phyloP scores from a whole-genome alignment of 2,329 filamentous ascomycete species.

The Alternaria triticina region DNA sequence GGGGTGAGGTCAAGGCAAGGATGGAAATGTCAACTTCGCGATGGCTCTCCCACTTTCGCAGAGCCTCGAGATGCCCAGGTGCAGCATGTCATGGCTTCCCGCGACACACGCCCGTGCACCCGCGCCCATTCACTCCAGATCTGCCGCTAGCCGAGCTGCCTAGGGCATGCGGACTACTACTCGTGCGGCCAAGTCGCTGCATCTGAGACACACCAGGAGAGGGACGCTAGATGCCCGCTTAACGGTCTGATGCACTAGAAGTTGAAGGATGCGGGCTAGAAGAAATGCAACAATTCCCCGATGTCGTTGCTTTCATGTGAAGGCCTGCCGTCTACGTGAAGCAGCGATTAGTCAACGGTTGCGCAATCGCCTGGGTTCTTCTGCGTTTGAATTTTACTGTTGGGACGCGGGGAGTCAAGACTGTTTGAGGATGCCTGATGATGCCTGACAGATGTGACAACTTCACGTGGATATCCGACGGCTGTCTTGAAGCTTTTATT shows the following conservation, averaged over 20 bases:
- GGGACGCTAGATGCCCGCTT: slow-evolving; percentile 5
- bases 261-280: background rate
- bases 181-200: slow-evolving; percentile 12
- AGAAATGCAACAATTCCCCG: background rate
- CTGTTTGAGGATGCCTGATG: background rate
- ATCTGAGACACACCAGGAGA: slow-evolving; percentile 10
- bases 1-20: background rate
- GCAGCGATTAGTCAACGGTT: background rate
- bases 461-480: background rate
- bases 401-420: background rate
- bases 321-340: background rate
- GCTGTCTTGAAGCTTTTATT: background rate
- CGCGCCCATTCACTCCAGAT: slow-evolving; percentile 14
- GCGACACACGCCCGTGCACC: slow-evolving; percentile 10
- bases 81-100: slow-evolving; percentile 1
- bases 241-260: slow-evolving; percentile 13
- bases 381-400: background rate
- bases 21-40: background rate
- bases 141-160: slow-evolving; percentile 14
- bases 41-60: background rate
- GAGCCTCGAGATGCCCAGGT: slow-evolving; percentile 6
- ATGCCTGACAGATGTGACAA: background rate
- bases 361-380: background rate
- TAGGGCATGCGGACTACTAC: slow-evolving; percentile 12
- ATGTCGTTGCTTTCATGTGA: background rate